These are phyloP conservation scores for Cladosporium halotolerans DNA, from an alignment of 2,329 filamentous ascomycete species.

Conservation along the genomic window DNA sequence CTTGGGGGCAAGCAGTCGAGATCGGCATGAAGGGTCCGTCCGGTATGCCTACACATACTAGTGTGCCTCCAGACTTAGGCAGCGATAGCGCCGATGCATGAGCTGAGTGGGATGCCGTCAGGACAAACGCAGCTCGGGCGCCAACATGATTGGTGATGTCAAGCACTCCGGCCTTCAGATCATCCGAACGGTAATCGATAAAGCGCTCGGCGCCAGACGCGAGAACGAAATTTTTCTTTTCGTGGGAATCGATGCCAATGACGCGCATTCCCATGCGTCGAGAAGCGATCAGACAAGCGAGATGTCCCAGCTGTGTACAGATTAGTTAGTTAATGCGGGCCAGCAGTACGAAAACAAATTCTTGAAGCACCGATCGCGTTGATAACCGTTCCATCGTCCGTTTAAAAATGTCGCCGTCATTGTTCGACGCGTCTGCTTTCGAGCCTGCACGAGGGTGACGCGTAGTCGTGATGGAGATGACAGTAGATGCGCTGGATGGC, in stretches of 20 bases:
- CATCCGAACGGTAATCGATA: constrained; percentile 53
- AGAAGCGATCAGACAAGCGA: constrained; percentile 54
- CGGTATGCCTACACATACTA: constrained; percentile 43
- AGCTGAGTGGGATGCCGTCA: constrained; percentile 42
- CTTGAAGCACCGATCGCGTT: neutral
- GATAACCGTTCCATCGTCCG: neutral
- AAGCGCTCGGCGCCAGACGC: constrained; percentile 60
- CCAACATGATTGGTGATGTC: constrained; percentile 52
- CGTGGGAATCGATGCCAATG: too few relatives aligned
- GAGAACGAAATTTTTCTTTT: constrained; percentile 54
- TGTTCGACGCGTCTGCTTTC: neutral
- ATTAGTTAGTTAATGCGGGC: neutral
- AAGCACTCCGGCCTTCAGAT: constrained; percentile 51
- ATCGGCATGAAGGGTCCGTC: constrained; percentile 42
- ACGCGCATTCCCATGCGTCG: constrained; percentile 57
- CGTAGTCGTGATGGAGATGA: neutral
- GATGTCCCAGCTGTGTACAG: constrained; percentile 43
- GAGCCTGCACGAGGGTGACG: neutral
- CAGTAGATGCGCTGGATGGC: neutral
- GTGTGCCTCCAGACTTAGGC: constrained; percentile 40
- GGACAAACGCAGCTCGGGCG: constrained; percentile 54
- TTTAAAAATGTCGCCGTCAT: neutral
- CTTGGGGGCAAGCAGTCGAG: constrained; percentile 33
- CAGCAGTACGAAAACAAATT: neutral
- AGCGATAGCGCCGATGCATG: constrained; percentile 38